Base-by-base conservation (phyloP, 2,329 filamentous ascomycete genomes). In the Aulographum hederae region DNA sequence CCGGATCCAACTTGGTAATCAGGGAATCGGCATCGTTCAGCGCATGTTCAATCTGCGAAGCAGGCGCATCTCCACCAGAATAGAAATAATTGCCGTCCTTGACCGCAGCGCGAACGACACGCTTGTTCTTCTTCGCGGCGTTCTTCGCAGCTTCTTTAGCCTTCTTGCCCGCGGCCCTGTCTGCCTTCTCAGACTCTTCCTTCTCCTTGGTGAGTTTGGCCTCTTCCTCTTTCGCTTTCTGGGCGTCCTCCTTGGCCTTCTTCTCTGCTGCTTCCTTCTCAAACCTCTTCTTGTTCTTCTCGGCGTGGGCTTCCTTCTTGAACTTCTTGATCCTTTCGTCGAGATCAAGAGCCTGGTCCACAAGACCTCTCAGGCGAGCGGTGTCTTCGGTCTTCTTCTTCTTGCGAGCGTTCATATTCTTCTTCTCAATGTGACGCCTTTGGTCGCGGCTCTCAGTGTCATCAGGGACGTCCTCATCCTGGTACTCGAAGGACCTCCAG, bases 361-460 rank as follows among this genome's bases (percentile, higher is more conserved):
- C 75, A 34, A 94, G 57, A 58, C 85, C 78, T 50, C 89, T 75
- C 38, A 98, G 71, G 47, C 91, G 85, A 32, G 79, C 68, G 45
- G 78, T 92, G 60, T 98, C 91, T 65, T 98, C 89, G 17, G 77
- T 82, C 85, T 98, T 98, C 71, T 85, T 91, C 84, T 98, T 98
- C 63, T 89, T 91, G 55, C 89, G 81, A 26, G 84, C 75, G 53
- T 93, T 94, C 61, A 79, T 73, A 61, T 98, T 98, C 77, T 98
- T 98, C 55, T 85, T 78, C 66, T 98, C 89, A 46, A 89, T 75
- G 59, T 98, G 86, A 36, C 89, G 81, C 67, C 94, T 95, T 67
- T 98, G 89, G 61, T 95, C 86, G 55, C 89, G 85, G 65, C 85
- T 93, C 64, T 95, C 89, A 56, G 89, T 93, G 65, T 98, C 89